phyloP scores from a whole-genome alignment of 306 rosid genomes.

The Dalbergia cultrata region DNA sequence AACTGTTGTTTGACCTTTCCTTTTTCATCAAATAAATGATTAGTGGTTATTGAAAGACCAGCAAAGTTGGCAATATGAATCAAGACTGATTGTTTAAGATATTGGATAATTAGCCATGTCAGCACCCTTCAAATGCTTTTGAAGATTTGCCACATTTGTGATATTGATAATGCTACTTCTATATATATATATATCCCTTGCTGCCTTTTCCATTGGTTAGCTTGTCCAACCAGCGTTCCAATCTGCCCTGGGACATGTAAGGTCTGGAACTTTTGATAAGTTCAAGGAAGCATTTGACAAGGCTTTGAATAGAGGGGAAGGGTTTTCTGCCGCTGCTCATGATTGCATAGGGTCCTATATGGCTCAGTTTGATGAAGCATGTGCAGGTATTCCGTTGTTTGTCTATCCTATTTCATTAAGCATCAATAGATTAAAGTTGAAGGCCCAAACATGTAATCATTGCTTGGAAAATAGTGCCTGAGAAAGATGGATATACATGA shows the following conservation, averaged over 20 bases:
- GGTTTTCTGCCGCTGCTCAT: slow-evolving; percentile 71
- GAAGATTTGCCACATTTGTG: slow-evolving; percentile 27
- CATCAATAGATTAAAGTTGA: slow-evolving; percentile 35
- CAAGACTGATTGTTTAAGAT: slow-evolving; percentile 25
- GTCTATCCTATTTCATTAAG: slow-evolving; percentile 17
- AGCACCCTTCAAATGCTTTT: slow-evolving; percentile 16
- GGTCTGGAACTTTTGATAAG: slow-evolving; percentile 71
- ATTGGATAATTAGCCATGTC: not conserved
- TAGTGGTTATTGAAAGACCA: slow-evolving; percentile 18
- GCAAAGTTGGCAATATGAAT: slow-evolving; percentile 1
- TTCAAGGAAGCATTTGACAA: slow-evolving; percentile 89
- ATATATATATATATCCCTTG: slow-evolving; percentile 4
- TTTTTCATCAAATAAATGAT: slow-evolving; percentile 3
- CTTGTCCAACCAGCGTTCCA: slow-evolving; percentile 86
- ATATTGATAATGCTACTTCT: not conserved
- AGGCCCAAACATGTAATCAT: not conserved
- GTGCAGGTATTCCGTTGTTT: slow-evolving; percentile 68
- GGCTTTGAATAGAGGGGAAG: slow-evolving; percentile 77
- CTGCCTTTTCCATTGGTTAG: slow-evolving; percentile 52
- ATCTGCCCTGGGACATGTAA: slow-evolving; percentile 74
- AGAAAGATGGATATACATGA: not conserved
- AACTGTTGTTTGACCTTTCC: slow-evolving; percentile 15
- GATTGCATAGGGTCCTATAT: slow-evolving; percentile 57
- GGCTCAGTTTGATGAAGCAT: slow-evolving; percentile 72
- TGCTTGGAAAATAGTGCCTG: slow-evolving; percentile 6